Evolutionary conservation across 140 eudicot species (phyloP).

Genomic region (Flaveria floridana): DNA sequence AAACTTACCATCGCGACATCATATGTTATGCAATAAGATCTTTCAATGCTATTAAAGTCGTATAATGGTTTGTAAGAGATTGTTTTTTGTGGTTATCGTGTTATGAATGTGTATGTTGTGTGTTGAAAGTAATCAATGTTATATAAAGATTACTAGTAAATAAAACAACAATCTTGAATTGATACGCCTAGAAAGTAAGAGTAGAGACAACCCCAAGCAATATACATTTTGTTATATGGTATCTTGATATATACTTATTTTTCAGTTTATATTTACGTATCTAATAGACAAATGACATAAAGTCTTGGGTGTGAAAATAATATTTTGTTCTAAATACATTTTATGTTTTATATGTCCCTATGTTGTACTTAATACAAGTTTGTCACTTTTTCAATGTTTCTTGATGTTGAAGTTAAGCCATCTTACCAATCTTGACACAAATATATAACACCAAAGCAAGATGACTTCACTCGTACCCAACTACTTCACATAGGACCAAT

Average conservation of each 20-base stretch:
- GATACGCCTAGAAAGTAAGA: too few species aligned
- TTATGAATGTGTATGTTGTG: background rate
- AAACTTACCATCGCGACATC: background rate
- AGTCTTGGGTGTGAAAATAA: too few species aligned
- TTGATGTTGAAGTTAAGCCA: constrained; percentile 7
- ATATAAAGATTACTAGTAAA: background rate
- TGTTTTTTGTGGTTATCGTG: background rate
- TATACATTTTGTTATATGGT: too few species aligned
- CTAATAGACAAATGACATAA: too few species aligned
- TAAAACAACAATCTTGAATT: too few species aligned
- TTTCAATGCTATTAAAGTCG: background rate
- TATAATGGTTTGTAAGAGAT: background rate
- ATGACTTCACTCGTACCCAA: background rate
- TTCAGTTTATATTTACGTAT: too few species aligned
- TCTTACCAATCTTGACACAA: constrained; percentile 1
- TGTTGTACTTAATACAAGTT: background rate
- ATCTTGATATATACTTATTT: too few species aligned
- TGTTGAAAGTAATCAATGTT: background rate
- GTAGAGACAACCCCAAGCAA: too few species aligned
- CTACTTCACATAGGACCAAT: constrained; percentile 19
- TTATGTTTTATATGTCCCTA: too few species aligned
- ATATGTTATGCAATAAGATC: background rate
- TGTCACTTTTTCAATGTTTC: background rate
- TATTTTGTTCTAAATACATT: too few species aligned
- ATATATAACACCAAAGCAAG: background rate